These are phyloP conservation scores for Phoma herbarum DNA, from an alignment of 2,329 filamentous ascomycete genomes.

Conservation along the genomic window DNA sequence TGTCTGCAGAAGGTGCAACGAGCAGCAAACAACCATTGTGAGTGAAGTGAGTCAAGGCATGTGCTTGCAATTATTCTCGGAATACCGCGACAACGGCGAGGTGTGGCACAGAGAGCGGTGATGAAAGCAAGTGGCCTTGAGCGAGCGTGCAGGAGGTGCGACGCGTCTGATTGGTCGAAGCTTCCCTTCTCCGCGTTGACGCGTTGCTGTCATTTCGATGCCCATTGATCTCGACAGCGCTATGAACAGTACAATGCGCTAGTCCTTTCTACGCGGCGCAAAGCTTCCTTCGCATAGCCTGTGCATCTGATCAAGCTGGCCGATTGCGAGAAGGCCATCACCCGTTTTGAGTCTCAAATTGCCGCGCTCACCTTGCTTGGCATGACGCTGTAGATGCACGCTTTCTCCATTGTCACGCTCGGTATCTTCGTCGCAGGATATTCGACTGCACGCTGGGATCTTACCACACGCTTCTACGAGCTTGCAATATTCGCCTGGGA, in stretches of 20 bases:
- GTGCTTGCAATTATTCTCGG: neutral
- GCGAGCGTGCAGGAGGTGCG: conserved; percentile 2
- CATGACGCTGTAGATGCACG: conserved; percentile 78
- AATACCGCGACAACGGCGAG: neutral
- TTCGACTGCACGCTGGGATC: conserved; percentile 98
- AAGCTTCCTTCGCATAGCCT: neutral
- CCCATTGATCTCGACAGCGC: conserved; percentile 19
- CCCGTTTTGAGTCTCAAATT: neutral
- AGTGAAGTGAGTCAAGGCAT: neutral
- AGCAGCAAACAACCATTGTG: conserved; percentile 8
- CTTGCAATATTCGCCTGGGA: conserved; percentile 97
- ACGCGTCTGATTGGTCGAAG: conserved; percentile 16
- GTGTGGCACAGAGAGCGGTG: neutral
- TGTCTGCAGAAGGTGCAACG: neutral
- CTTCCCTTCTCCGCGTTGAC: conserved; percentile 5
- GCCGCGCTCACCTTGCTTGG: conserved; percentile 25
- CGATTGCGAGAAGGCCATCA: neutral
- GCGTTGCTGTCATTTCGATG: conserved; percentile 1
- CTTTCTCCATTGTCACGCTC: conserved; percentile 93
- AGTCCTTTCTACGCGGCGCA: conserved; percentile 14
- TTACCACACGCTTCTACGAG: conserved; percentile 96
- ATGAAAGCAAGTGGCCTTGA: conserved; percentile 3
- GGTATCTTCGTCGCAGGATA: conserved; percentile 99
- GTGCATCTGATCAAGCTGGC: neutral
- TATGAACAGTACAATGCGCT: conserved; percentile 27